Percentiles rank a stretch among this genome's conserved stretches.
These are phyloP conservation scores for Suillus brevipes DNA, from an alignment of 768 basidiomycete genomes.

Conservation along the genomic window DNA sequence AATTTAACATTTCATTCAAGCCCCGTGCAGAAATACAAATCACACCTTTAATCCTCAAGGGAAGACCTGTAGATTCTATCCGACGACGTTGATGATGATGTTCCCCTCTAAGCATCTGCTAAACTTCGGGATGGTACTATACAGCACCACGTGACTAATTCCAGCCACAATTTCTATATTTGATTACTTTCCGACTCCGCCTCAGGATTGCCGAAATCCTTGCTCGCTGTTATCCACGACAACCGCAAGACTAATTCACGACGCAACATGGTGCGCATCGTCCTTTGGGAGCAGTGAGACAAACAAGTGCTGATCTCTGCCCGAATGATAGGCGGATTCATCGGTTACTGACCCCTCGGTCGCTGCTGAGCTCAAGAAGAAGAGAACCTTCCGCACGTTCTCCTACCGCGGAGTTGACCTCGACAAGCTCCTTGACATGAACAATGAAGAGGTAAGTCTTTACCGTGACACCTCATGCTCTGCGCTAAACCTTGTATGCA, in stretches of 20 bases:
- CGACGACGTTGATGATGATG: conserved; percentile 46
- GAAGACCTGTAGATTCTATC: conserved; percentile 96
- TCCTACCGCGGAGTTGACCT: conserved; percentile 98
- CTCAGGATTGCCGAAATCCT: conserved; percentile 12
- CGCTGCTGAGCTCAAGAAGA: conserved; percentile 98
- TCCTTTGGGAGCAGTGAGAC: background rate
- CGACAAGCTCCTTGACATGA: conserved; percentile 95
- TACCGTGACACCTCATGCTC: background rate
- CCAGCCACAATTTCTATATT: conserved; percentile 42
- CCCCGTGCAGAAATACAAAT: background rate
- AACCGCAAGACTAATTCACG: conserved; percentile 25
- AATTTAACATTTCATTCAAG: background rate
- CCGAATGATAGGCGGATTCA: conserved; percentile 66
- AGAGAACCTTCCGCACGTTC: conserved; percentile 98
- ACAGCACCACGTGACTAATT: conserved; percentile 56
- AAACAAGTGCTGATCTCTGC: conserved; percentile 3
- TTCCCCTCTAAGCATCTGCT: conserved; percentile 14
- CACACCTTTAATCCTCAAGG: conserved; percentile 80
- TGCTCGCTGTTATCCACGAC: conserved; percentile 24
- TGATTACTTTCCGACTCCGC: conserved; percentile 26
- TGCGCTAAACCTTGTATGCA: conserved; percentile 6
- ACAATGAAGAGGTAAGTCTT: conserved; percentile 84
- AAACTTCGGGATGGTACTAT: conserved; percentile 43
- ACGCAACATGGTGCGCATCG: conserved; percentile 35
- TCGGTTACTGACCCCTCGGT: conserved; percentile 86